These are phyloP conservation scores for Hymenoscyphus scutula DNA, from an alignment of 2,329 filamentous ascomycete genomes.

Conservation along the genomic window DNA sequence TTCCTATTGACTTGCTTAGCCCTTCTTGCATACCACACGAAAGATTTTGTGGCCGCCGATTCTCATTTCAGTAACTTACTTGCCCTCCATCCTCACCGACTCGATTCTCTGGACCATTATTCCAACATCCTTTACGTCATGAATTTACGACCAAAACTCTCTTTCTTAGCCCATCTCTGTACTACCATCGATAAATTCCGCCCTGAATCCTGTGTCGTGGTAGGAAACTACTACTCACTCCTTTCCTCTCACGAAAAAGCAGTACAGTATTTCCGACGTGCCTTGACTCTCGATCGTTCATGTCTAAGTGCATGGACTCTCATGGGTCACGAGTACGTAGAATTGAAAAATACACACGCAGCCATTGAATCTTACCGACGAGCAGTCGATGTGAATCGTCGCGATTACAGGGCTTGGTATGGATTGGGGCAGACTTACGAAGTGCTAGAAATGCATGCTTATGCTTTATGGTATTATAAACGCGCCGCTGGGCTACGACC, in stretches of 20 bases:
- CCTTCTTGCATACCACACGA: conserved; percentile 84
- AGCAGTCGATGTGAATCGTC: conserved; percentile 91
- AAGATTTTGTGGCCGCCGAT: conserved; percentile 69
- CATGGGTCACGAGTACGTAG: conserved; percentile 98
- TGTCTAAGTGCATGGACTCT: conserved; percentile 96
- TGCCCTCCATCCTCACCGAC: conserved; percentile 68
- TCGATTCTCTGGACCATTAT: conserved; percentile 92
- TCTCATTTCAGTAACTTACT: conserved; percentile 74
- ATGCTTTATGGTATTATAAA: conserved; percentile 97
- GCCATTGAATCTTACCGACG: conserved; percentile 96
- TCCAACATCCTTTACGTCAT: conserved; percentile 97
- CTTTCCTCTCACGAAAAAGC: conserved; percentile 96
- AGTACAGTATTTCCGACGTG: conserved; percentile 94
- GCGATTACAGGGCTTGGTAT: conserved; percentile 98
- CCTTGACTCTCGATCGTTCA: conserved; percentile 81
- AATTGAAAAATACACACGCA: conserved; percentile 97
- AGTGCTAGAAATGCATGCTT: conserved; percentile 96
- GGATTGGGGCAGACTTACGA: conserved; percentile 96
- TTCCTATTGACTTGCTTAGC: conserved; percentile 91
- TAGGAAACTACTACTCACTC: conserved; percentile 95
- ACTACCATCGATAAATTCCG: conserved; percentile 92
- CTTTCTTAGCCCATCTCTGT: conserved; percentile 88
- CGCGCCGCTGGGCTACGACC: conserved; percentile 89
- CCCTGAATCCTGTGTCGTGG: conserved; percentile 92
- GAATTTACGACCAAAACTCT: conserved; percentile 80